Evolutionary conservation across 2,329 filamentous ascomycete genomes (phyloP), one percentile per base, ranked within the genome.

Genomic region (Catunica adiposa): DNA sequence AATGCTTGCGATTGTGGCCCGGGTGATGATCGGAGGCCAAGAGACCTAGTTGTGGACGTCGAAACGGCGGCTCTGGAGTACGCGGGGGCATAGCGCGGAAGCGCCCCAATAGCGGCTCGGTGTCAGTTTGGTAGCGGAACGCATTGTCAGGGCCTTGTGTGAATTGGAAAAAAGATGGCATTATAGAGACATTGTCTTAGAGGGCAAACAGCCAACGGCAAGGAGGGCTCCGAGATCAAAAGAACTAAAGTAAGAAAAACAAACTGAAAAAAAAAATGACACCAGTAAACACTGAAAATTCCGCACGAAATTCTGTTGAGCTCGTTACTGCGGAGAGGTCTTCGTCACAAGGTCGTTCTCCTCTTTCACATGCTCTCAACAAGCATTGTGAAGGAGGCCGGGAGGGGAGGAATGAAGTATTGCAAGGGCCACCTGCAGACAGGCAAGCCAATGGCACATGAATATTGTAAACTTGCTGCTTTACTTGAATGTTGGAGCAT

Each of bases 91-190:
- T 78, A 58, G 80, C 80, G 59, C 80, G 78, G 67, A 80, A 84
- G 40, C 80, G 77, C 59, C 80, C 80, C 1, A 83, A 74, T 7
- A 83, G 68, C 23, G 80, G 79, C 17, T 79, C 77, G 44, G 77
- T 69, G 62, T 82, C 75, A 61, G 70, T 70, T 57, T 72, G 72
- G 59, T 68, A 66, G 53, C 72, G 71, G 59, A 71, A 69, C 62
- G 71, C 73, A 60, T 78, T 74, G 68, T 83, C 80, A 63, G 70
- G 74, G 66, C 80, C 80, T 63, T 80, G 79, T 60, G 80, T 80
- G 68, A 84, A 84, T 65, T 76, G 73, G 69, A 84, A 83, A 71
- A 83, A 80, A 63, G 74, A 72, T 64, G 80, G 77, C 79, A 83
- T 82, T 59, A 60, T 59, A 29, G 34, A 31, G 25, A 20, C 57